A percentile compares a stretch with the other conserved stretches of the same genome.
Conservation (phyloP, 106 monocot species). For the Iris macrosiphon region DNA sequence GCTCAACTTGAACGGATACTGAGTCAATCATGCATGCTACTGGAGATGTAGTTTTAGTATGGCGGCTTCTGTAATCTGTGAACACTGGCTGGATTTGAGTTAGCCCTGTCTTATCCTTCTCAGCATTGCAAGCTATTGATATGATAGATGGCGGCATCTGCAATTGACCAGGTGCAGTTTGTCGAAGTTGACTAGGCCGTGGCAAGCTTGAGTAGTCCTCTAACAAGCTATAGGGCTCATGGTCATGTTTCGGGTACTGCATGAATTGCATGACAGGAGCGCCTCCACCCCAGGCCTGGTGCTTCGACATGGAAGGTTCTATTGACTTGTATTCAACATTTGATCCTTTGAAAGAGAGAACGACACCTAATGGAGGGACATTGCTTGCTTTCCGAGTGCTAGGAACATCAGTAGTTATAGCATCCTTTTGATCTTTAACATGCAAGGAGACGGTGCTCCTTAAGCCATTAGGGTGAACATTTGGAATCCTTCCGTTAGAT, state of each 20-base stretch:
- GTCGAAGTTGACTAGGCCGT: slow-evolving; percentile 8
- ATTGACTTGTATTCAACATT: slow-evolving; percentile 16
- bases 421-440: slow-evolving; percentile 9
- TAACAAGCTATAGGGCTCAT: slow-evolving; percentile 21
- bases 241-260: slow-evolving; percentile 38
- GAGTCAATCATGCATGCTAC: slow-evolving; percentile 28
- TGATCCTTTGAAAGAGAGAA: slow-evolving; percentile 31
- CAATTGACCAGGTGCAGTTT: slow-evolving; percentile 9
- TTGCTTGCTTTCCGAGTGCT: slow-evolving; percentile 11
- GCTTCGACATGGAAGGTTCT: slow-evolving; percentile 19
- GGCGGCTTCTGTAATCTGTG: slow-evolving; percentile 15
- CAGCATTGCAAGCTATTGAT: slow-evolving; percentile 13
- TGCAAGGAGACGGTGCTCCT: slow-evolving; percentile 7
- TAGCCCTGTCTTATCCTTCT: slow-evolving; percentile 7
- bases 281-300: slow-evolving; percentile 13
- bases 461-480: slow-evolving; percentile 13
- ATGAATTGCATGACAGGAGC: slow-evolving; percentile 31
- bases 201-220: slow-evolving; percentile 22
- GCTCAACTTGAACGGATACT: slow-evolving; percentile 29
- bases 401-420: not conserved
- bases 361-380: slow-evolving; percentile 16
- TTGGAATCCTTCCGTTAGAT: slow-evolving; percentile 18
- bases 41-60: slow-evolving; percentile 3
- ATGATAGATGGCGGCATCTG: slow-evolving; percentile 15
- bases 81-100: slow-evolving; percentile 27